Conservation (phyloP, 2,329 filamentous ascomycete genomes). For the Fusarium subtropicale region DNA sequence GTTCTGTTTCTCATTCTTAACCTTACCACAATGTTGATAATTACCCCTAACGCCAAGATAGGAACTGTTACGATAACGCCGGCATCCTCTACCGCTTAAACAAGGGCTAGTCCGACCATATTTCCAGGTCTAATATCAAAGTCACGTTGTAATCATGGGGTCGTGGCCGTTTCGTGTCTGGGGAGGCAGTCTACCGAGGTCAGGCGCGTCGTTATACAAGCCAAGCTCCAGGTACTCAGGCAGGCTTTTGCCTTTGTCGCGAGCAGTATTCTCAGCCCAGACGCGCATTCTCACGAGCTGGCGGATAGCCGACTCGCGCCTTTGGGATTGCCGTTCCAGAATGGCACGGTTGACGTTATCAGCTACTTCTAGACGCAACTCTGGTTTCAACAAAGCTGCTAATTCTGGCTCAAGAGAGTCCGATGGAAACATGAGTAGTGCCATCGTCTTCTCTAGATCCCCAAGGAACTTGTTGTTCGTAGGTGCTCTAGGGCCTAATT, state of each 20-base stretch:
- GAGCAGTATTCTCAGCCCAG: constrained; percentile 81
- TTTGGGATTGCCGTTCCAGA: constrained; percentile 75
- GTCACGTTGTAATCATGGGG: constrained; percentile 64
- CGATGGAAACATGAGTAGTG: constrained; percentile 87
- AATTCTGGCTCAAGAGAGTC: constrained; percentile 82
- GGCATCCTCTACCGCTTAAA: constrained; percentile 30
- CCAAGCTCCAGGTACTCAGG: constrained; percentile 54
- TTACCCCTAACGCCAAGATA: constrained; percentile 42
- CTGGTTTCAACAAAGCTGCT: constrained; percentile 80
- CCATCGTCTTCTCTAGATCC: constrained; percentile 93
- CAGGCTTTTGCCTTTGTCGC: constrained; percentile 49
- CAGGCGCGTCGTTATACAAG: constrained; percentile 53
- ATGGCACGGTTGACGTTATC: constrained; percentile 91
- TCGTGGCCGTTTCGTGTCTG: constrained; percentile 58
- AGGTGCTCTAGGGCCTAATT: constrained; percentile 88
- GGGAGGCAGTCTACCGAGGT: constrained; percentile 38
- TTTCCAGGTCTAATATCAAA: constrained; percentile 13
- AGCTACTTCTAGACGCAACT: constrained; percentile 85
- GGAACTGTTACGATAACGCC: constrained; percentile 15
- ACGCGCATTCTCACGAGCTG: constrained; percentile 83
- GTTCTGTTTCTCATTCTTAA: constrained; percentile 25
- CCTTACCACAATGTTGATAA: constrained; percentile 28
- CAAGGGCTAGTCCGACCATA: constrained; percentile 29
- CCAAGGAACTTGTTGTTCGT: constrained; percentile 83
- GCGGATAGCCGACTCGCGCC: constrained; percentile 83